These are phyloP conservation scores for Boletus subcaerulescens DNA, from an alignment of 768 basidiomycete genomes.

Conservation along the genomic window DNA sequence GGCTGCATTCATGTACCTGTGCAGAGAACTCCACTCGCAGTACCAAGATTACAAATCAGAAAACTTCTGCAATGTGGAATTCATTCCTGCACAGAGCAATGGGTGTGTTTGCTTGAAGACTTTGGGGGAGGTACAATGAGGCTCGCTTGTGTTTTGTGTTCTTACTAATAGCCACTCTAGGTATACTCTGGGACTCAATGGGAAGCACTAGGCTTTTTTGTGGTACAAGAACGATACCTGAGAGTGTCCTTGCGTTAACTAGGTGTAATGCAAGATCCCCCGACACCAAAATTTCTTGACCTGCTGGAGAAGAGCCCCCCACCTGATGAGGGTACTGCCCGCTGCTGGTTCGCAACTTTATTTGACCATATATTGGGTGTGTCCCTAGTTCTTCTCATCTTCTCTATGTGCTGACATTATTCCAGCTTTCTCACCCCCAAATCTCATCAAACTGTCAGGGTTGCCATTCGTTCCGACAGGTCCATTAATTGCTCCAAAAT, in stretches of 20 bases:
- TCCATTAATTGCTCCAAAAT: conserved; percentile 30
- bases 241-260: conserved; percentile 54
- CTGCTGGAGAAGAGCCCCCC: conserved; percentile 57
- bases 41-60: conserved; percentile 55
- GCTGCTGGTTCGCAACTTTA: conserved; percentile 60
- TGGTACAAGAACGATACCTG: conserved; percentile 50
- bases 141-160: neutral
- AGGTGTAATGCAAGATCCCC: conserved; percentile 62
- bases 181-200: conserved; percentile 66
- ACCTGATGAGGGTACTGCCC: conserved; percentile 45
- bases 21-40: conserved; percentile 59
- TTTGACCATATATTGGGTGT: conserved; percentile 55
- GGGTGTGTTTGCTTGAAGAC: conserved; percentile 50
- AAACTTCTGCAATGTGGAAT: conserved; percentile 54
- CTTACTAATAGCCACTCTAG: conserved; percentile 31
- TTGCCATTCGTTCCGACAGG: conserved; percentile 61
- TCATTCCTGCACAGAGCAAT: conserved; percentile 67
- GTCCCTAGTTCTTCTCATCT: conserved; percentile 11
- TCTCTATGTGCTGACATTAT: neutral
- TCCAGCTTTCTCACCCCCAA: conserved; percentile 48
- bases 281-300: conserved; percentile 50
- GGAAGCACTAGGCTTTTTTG: conserved; percentile 65
- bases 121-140: conserved; percentile 53
- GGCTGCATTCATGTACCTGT: conserved; percentile 70
- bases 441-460: conserved; percentile 53